Evolutionary conservation across 2,329 filamentous ascomycete genomes (phyloP).

Genomic region (Curvularia hawaiiensis): DNA sequence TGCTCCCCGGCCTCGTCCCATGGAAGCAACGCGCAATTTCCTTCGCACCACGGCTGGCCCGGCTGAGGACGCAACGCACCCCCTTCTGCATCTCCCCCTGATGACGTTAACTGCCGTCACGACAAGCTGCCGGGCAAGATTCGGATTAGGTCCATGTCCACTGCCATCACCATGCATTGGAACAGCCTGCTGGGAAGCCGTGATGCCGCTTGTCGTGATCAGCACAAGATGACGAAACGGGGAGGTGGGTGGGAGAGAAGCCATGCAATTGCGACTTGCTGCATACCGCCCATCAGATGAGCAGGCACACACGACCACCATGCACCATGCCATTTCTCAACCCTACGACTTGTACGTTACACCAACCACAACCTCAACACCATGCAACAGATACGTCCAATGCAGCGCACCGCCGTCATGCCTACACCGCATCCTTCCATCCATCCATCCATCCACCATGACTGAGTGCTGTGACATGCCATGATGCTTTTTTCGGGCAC

Average conservation of each 20-base stretch:
- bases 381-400: not conserved
- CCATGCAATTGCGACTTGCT: not conserved
- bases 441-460: not conserved
- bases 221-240: not conserved
- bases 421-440: not conserved
- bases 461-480: not conserved
- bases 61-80: not conserved
- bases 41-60: constrained; percentile 1
- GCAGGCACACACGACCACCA: not conserved
- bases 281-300: not conserved
- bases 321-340: not conserved
- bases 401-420: too few species aligned
- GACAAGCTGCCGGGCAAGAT: not conserved
- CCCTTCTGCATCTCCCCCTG: not conserved
- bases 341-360: not conserved
- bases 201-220: not conserved
- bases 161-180: not conserved
- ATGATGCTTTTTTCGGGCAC: not conserved
- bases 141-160: not conserved
- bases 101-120: not conserved
- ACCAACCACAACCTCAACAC: not conserved
- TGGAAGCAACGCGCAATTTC: constrained; percentile 7
- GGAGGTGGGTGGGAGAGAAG: not conserved
- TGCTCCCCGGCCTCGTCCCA: not conserved
- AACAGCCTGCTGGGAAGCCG: not conserved